Evolutionary conservation across 805 yeast species (phyloP).

Genomic region (Grigorovia yakushimaensis): DNA sequence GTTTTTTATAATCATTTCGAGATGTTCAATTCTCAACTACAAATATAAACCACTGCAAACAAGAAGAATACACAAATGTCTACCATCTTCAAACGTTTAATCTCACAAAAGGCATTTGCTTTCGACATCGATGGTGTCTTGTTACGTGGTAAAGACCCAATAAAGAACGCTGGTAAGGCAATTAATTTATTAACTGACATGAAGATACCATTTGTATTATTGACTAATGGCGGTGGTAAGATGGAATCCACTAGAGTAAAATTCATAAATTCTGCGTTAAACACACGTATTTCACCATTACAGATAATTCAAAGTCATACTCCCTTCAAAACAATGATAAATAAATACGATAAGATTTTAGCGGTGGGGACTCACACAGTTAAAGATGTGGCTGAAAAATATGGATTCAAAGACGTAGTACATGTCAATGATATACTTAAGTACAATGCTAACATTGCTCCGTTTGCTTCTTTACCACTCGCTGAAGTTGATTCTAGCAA

Average conservation of each 20-base stretch:
- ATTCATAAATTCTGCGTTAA: constrained; percentile 39
- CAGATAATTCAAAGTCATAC: constrained; percentile 86
- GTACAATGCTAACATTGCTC: constrained; percentile 51
- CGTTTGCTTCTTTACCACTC: constrained; percentile 67
- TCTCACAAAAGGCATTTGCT: constrained; percentile 22
- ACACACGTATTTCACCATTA: constrained; percentile 35
- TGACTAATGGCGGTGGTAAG: constrained; percentile 88
- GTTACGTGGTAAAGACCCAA: constrained; percentile 58
- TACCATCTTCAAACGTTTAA: background rate
- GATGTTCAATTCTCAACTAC: too few relatives aligned
- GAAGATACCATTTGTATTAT: constrained; percentile 65
- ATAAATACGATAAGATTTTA: constrained; percentile 50
- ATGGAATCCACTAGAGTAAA: constrained; percentile 52
- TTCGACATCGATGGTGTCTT: constrained; percentile 77
- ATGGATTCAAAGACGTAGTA: constrained; percentile 71
- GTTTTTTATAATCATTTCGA: background rate
- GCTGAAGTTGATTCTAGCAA: constrained; percentile 35
- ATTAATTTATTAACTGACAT: constrained; percentile 41
- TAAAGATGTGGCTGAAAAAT: constrained; percentile 60
- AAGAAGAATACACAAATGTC: too few relatives aligned
- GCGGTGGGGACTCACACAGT: constrained; percentile 70
- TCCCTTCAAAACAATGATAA: constrained; percentile 57
- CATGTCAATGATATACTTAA: constrained; percentile 63
- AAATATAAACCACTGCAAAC: too few relatives aligned
- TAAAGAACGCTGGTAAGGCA: constrained; percentile 57